A percentile compares a stretch with the other conserved stretches of the same genome.
These are phyloP conservation scores for Pharus latifolius DNA, from an alignment of 176 grass and related monocot species.

Conservation along the genomic window DNA sequence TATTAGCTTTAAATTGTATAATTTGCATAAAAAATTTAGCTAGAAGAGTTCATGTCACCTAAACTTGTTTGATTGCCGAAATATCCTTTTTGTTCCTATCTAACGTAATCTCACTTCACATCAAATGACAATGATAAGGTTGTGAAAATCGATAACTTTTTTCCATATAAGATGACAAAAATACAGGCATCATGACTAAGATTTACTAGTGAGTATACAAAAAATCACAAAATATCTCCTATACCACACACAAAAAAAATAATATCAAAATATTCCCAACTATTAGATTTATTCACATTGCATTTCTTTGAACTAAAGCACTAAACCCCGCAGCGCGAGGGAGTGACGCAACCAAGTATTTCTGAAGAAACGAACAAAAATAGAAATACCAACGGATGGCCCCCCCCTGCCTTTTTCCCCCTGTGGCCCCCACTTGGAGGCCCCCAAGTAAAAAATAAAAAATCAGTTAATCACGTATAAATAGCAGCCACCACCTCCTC, in stretches of 20 bases:
- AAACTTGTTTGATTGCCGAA: neutral
- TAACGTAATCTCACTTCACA: neutral
- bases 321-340: no score
- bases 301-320: no score
- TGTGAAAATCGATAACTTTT: neutral
- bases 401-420: neutral
- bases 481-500: neutral
- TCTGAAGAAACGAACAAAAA: no score
- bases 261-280: neutral
- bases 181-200: neutral
- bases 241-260: neutral
- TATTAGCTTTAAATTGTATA: no score
- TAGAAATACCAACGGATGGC: neutral
- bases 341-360: no score
- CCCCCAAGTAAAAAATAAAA: neutral
- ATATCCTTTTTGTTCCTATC: neutral
- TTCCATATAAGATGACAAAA: neutral
- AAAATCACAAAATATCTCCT: neutral
- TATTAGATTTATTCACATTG: no score
- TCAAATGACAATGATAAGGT: neutral
- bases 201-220: no score
- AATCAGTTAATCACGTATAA: slow-evolving; percentile 18
- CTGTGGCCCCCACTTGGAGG: neutral
- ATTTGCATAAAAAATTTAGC: no score
- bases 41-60: no score